Base-by-base conservation (phyloP, 768 basidiomycete species). In the Rhodotorula sphaerocarpa region DNA sequence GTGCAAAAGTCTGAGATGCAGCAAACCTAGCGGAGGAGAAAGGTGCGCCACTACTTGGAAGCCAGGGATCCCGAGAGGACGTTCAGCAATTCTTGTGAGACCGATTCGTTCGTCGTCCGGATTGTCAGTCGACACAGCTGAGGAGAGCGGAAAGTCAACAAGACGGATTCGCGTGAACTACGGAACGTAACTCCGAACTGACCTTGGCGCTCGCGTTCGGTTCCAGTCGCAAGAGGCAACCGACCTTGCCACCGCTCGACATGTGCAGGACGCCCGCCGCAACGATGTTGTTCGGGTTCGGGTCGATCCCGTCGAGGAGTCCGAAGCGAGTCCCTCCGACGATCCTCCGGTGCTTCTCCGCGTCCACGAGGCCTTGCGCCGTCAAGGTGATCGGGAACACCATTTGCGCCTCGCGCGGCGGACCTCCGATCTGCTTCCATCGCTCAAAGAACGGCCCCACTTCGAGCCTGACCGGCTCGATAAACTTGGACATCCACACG, bases 151-250 rank as follows among this genome's bases (percentile, higher is more conserved):
- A 45, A 25, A 48, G n/a, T 31, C 47, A 20, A 14, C 16, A 48
- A 10, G 5, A 0, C 5, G 14, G 41, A 28, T 10, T 18, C 12
- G 23, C 9, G 3, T 12, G 23, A 30, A 23, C 23, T 57, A 18
- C 36, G 45, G 47, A 45, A 25, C 60, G n/a, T 31, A 7, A 45
- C 21, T 14, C 20, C 4, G 9, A 65, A 62, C 81, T 54, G 72
- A 90, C 90, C 82, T 95, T 93, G 31, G 93, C 95, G 63, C 95
- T 91, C 55, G 83, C 82, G 77, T 96, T 99, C 3, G 95, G 95
- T 75, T 99, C 95, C 33, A 96, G 75, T 57, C 95, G 82, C 67
- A 96, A 76, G 65, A 99, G 78, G 73, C 95, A 97, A 10, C 95
- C 95, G 53, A 97, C 89, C 76, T 97, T 97, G 39, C 93, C 93